These are phyloP conservation scores for Zygoascus bituminiphila DNA, from an alignment of 805 yeast genomes.

Conservation along the genomic window DNA sequence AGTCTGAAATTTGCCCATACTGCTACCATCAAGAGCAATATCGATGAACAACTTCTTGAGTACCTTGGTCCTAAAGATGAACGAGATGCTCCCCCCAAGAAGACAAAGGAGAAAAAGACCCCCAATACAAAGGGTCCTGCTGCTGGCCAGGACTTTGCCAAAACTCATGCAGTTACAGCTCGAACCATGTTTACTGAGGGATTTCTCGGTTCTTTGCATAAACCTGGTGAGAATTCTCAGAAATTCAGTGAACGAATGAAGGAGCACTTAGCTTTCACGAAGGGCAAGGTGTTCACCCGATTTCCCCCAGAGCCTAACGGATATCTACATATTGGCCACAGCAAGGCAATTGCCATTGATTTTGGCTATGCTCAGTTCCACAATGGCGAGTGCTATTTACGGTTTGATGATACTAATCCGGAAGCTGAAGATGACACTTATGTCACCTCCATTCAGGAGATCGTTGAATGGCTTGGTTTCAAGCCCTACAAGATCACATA, in stretches of 20 bases:
- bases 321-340: conserved; percentile 93
- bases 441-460: conserved; percentile 72
- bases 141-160: conserved; percentile 7
- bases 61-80: conserved; percentile 93
- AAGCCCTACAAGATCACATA: conserved; percentile 90
- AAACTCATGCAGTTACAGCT: conserved; percentile 12
- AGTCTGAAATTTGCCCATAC: conserved; percentile 91
- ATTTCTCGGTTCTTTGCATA: conserved; percentile 88
- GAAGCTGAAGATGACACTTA: conserved; percentile 96
- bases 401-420: conserved; percentile 97
- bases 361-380: conserved; percentile 92
- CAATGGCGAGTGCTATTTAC: conserved; percentile 80
- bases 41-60: conserved; percentile 67
- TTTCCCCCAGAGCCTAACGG: conserved; percentile 99
- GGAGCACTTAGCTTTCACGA: conserved; percentile 68
- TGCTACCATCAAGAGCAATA: conserved; percentile 71
- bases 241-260: conserved; percentile 75
- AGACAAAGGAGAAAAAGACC: conserved; percentile 36
- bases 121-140: conserved; percentile 9
- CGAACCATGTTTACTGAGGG: conserved; percentile 92
- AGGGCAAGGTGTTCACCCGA: conserved; percentile 81
- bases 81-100: conserved; percentile 75
- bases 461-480: conserved; percentile 92
- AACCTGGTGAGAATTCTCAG: conserved; percentile 93
- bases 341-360: conserved; percentile 95